Conservation (phyloP, 768 basidiomycete genomes). For the Coprinopsis sp. region DNA sequence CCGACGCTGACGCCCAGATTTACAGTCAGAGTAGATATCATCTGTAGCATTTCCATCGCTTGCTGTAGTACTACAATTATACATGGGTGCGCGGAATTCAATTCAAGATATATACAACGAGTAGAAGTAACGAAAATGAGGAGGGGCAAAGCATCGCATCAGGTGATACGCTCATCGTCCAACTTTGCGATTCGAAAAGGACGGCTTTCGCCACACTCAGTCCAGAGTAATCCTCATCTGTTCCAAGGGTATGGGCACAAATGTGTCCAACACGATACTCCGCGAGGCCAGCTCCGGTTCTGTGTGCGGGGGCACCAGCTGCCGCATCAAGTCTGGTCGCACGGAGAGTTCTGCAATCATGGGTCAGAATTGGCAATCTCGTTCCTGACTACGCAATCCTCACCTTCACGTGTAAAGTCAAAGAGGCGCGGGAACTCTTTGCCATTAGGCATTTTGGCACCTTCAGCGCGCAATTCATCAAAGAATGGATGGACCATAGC, state of each 20-base stretch:
- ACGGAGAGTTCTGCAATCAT: slow-evolving; percentile 79
- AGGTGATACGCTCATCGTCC: slow-evolving; percentile 6
- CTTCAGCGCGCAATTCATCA: slow-evolving; percentile 88
- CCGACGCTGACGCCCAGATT: slow-evolving; percentile 16
- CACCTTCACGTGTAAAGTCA: slow-evolving; percentile 94
- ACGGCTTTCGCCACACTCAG: slow-evolving; percentile 38
- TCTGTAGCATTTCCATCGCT: slow-evolving; percentile 15
- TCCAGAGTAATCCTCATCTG: slow-evolving; percentile 93
- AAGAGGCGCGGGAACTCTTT: slow-evolving; percentile 94
- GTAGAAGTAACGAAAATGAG: slow-evolving; percentile 20
- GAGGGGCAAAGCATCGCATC: slow-evolving; percentile 18
- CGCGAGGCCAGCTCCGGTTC: slow-evolving; percentile 85
- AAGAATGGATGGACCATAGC: slow-evolving; percentile 97
- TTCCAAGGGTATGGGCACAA: slow-evolving; percentile 97
- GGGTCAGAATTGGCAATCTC: slow-evolving; percentile 8
- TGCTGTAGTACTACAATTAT: slow-evolving; percentile 18
- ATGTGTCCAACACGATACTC: slow-evolving; percentile 82
- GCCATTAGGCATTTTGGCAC: slow-evolving; percentile 93
- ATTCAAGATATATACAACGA: slow-evolving; percentile 45
- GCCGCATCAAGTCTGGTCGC: slow-evolving; percentile 88
- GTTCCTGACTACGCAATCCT: slow-evolving; percentile 22
- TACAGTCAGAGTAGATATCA: slow-evolving; percentile 8
- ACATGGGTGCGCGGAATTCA: slow-evolving; percentile 23
- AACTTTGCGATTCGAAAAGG: slow-evolving; percentile 17
- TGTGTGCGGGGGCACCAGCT: slow-evolving; percentile 86